phyloP scores from a whole-genome alignment of 2,329 filamentous ascomycete species.

The Nemania sp. region DNA sequence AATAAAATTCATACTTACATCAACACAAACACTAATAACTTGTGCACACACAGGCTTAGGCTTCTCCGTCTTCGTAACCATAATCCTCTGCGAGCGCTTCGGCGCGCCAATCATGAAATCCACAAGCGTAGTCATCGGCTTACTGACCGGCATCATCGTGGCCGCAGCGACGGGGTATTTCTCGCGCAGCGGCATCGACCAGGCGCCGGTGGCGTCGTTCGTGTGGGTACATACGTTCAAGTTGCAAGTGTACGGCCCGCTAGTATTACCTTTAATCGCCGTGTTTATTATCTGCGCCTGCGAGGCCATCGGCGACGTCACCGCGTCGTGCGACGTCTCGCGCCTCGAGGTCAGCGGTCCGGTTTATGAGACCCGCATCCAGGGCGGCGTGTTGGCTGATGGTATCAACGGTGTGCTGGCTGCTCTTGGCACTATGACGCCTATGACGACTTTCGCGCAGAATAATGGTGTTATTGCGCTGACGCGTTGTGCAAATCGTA shows the following conservation, averaged over 20 bases:
- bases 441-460: slow-evolving; percentile 79
- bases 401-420: slow-evolving; percentile 76
- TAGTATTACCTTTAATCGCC: slow-evolving; percentile 72
- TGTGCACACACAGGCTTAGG: slow-evolving; percentile 55
- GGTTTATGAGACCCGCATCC: slow-evolving; percentile 74
- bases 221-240: slow-evolving; percentile 80
- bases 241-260: slow-evolving; percentile 69
- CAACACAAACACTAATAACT: too few species aligned
- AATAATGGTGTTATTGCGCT: slow-evolving; percentile 86
- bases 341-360: slow-evolving; percentile 72
- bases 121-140: slow-evolving; percentile 72
- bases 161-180: slow-evolving; percentile 80
- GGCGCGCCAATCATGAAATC: slow-evolving; percentile 85
- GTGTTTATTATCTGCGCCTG: slow-evolving; percentile 75
- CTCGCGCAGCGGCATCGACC: slow-evolving; percentile 69
- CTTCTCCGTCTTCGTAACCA: slow-evolving; percentile 78
- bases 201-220: slow-evolving; percentile 72
- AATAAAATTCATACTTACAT: too few species aligned
- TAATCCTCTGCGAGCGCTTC: slow-evolving; percentile 79
- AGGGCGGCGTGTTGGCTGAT: slow-evolving; percentile 78
- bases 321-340: slow-evolving; percentile 80
- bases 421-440: slow-evolving; percentile 76
- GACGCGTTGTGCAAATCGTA: slow-evolving; percentile 79
- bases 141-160: slow-evolving; percentile 77
- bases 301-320: slow-evolving; percentile 80